phyloP scores from a whole-genome alignment of 1,284 basidiomycete species.

The Irpex sp. region DNA sequence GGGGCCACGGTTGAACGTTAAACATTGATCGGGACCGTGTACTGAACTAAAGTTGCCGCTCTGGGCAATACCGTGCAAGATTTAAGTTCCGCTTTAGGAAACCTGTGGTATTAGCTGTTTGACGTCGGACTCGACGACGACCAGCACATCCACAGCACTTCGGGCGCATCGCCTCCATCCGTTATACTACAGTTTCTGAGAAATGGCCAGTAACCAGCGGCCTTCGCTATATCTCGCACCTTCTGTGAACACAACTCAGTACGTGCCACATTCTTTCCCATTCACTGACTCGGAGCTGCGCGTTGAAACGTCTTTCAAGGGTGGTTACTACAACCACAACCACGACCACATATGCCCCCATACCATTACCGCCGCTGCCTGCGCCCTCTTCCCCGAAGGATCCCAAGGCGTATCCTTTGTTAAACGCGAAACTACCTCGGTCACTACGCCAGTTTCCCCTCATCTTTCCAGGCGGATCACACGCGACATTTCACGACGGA shows the following conservation, averaged over 20 bases:
- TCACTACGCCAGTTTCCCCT: slow-evolving; percentile 72
- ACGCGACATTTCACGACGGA: slow-evolving; percentile 72
- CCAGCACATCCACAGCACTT: slow-evolving; percentile 5
- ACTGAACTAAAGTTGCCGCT: background rate
- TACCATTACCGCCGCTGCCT: slow-evolving; percentile 68
- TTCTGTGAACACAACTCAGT: slow-evolving; percentile 77
- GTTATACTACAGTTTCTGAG: slow-evolving; percentile 16
- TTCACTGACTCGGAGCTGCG: slow-evolving; percentile 20
- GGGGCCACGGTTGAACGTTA: too few species aligned
- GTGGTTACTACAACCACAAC: slow-evolving; percentile 85
- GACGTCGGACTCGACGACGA: slow-evolving; percentile 7
- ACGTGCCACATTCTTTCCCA: slow-evolving; percentile 26
- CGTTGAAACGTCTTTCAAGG: slow-evolving; percentile 35
- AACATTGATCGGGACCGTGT: too few species aligned
- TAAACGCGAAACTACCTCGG: slow-evolving; percentile 65
- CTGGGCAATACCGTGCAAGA: background rate
- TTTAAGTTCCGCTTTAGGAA: slow-evolving; percentile 10
- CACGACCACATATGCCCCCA: slow-evolving; percentile 80
- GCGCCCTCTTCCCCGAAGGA: slow-evolving; percentile 69
- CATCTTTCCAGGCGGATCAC: slow-evolving; percentile 72
- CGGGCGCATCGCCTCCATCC: slow-evolving; percentile 14
- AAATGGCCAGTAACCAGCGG: slow-evolving; percentile 55
- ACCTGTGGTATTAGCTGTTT: slow-evolving; percentile 5
- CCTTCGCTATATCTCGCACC: slow-evolving; percentile 68
- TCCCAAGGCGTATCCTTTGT: slow-evolving; percentile 70